phyloP scores from a whole-genome alignment of 257 asterid genomes.

The Salvia miltiorrhiza region DNA sequence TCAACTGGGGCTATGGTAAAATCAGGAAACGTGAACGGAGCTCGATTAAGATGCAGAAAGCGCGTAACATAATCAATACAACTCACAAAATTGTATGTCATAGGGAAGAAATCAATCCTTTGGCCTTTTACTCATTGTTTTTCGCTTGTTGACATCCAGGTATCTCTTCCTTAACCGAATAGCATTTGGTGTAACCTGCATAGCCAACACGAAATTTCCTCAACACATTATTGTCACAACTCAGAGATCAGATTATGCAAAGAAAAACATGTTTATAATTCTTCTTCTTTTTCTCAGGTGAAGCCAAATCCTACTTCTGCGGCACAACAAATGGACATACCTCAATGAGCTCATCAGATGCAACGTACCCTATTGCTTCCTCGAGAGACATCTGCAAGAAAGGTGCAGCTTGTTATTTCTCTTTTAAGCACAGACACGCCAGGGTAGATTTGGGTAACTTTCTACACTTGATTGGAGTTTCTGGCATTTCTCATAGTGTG shows the following conservation, averaged over 20 bases:
- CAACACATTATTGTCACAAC: too few relatives aligned
- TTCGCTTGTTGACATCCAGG: constrained; percentile 83
- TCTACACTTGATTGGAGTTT: neutral
- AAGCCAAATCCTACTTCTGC: neutral
- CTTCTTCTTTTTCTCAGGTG: neutral
- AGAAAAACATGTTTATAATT: neutral
- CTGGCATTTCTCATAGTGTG: neutral
- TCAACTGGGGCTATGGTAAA: neutral
- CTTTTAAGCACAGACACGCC: neutral
- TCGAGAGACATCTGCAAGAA: constrained; percentile 80
- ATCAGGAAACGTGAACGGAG: neutral
- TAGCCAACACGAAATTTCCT: neutral
- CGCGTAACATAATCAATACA: neutral
- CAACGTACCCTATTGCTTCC: constrained; percentile 98
- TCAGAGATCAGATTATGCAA: neutral
- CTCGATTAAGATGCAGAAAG: neutral
- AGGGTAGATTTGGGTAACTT: neutral
- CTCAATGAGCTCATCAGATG: constrained; percentile 97
- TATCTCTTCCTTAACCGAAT: constrained; percentile 84
- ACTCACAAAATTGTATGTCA: constrained; percentile 28
- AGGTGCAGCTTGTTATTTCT: neutral
- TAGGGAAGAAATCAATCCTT: constrained; percentile 43
- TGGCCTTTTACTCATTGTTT: constrained; percentile 73
- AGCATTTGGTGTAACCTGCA: constrained; percentile 94
- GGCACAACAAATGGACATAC: constrained; percentile 27